Percentiles rank a stretch among this genome's conserved stretches.
Conservation (phyloP, 345 rosid species). For the sweet orange (Citrus sinensis) region DNA sequence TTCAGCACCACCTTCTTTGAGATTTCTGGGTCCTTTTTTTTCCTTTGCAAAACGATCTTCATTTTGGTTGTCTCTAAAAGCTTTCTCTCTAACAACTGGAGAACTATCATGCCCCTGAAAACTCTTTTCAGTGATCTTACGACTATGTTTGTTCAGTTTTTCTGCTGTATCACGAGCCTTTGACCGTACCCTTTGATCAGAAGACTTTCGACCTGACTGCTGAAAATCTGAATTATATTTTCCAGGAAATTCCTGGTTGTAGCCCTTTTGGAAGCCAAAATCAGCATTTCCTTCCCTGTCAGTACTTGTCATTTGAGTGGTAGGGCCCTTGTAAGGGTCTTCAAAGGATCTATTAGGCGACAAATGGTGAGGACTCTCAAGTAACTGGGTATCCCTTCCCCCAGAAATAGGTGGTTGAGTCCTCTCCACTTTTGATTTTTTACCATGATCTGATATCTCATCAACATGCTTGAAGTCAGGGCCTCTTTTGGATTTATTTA, state of each 20-base stretch:
- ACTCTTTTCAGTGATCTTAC: slow-evolving; percentile 43
- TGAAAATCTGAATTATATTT: slow-evolving; percentile 45
- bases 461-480: slow-evolving; percentile 37
- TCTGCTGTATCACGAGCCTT: slow-evolving; percentile 44
- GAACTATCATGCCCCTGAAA: slow-evolving; percentile 35
- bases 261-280: slow-evolving; percentile 36
- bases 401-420: slow-evolving; percentile 37
- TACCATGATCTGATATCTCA: slow-evolving; percentile 41
- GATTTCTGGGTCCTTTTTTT: slow-evolving; percentile 48
- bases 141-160: slow-evolving; percentile 37
- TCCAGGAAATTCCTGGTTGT: slow-evolving; percentile 37
- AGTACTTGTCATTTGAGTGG: slow-evolving; percentile 30
- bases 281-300: slow-evolving; percentile 38
- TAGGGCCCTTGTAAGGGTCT: slow-evolving; percentile 36
- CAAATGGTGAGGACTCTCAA: slow-evolving; percentile 30
- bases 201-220: slow-evolving; percentile 37
- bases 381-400: slow-evolving; percentile 35
- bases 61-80: slow-evolving; percentile 45
- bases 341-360: slow-evolving; percentile 32
- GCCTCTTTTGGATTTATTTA: slow-evolving; percentile 48
- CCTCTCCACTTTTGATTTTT: slow-evolving; percentile 58
- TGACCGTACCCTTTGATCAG: slow-evolving; percentile 33
- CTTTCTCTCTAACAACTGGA: slow-evolving; percentile 42
- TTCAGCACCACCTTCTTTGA: slow-evolving; percentile 55
- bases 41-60: slow-evolving; percentile 43